phyloP scores from a whole-genome alignment of 179 eudicot species.

The Heliamphora pulchella region DNA sequence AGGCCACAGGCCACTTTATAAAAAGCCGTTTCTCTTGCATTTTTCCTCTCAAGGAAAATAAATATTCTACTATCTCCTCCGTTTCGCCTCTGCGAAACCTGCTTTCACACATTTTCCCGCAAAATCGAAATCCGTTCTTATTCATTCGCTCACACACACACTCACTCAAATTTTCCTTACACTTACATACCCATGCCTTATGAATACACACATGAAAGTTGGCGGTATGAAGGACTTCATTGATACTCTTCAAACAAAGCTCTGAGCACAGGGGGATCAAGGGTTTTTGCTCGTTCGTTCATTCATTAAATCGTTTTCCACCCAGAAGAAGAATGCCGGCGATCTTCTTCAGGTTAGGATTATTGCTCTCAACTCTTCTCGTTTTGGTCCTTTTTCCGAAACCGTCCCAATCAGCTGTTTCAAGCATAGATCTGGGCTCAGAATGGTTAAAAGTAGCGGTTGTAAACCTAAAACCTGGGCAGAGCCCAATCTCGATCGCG shows the following conservation, averaged over 20 bases:
- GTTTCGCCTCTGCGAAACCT: background rate
- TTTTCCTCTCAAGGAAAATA: background rate
- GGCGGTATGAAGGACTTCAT: background rate
- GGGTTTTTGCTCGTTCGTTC: background rate
- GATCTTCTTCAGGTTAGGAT: conserved; percentile 28
- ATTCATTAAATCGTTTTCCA: no score
- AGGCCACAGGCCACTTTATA: background rate
- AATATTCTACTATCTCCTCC: background rate
- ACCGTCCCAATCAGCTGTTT: conserved; percentile 52
- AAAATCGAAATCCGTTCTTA: background rate
- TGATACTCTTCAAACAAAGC: background rate
- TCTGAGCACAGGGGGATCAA: no score
- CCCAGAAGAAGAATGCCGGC: conserved; percentile 8
- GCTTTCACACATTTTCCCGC: conserved; percentile 1
- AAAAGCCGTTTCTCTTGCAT: background rate
- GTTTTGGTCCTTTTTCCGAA: conserved; percentile 23
- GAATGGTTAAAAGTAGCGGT: conserved; percentile 94
- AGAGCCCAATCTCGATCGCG: conserved; percentile 76
- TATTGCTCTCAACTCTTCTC: conserved; percentile 27
- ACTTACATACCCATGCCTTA: background rate
- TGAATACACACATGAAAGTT: background rate
- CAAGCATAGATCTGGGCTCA: conserved; percentile 91
- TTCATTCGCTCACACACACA: background rate
- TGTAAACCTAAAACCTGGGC: conserved; percentile 85
- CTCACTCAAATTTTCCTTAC: background rate